phyloP scores from a whole-genome alignment of 140 eudicot genomes.

The Stevia rebaudiana region DNA sequence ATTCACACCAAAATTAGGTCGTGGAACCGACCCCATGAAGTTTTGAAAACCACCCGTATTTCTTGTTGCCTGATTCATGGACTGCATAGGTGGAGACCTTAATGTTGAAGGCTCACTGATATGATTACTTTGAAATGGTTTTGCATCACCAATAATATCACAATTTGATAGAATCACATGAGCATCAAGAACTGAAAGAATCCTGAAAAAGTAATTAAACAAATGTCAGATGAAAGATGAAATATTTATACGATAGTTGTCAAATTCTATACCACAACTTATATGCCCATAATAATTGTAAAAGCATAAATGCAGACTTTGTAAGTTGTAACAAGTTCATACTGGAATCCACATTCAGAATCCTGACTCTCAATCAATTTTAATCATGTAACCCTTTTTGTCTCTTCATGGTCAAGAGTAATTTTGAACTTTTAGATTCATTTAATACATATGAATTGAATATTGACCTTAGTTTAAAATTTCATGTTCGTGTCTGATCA shows the following conservation, averaged over 20 bases:
- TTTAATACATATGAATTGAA: background rate
- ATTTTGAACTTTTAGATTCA: background rate
- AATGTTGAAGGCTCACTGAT: conserved; percentile 29
- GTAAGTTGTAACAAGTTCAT: background rate
- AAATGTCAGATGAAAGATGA: conserved; percentile 16
- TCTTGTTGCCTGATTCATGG: conserved; percentile 37
- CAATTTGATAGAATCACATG: conserved; percentile 40
- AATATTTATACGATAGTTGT: background rate
- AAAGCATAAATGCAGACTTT: background rate
- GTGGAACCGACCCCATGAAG: conserved; percentile 25
- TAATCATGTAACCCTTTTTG: background rate
- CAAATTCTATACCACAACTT: background rate
- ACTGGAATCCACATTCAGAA: background rate
- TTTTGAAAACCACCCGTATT: conserved; percentile 29
- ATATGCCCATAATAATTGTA: background rate
- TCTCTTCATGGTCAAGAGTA: background rate
- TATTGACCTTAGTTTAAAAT: background rate
- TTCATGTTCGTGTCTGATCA: background rate
- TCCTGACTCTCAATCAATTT: background rate
- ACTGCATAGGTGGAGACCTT: conserved; percentile 31
- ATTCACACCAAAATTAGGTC: conserved; percentile 28
- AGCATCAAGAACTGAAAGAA: conserved; percentile 41
- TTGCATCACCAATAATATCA: conserved; percentile 65
- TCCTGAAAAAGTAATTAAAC: conserved; percentile 43
- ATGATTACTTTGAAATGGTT: conserved; percentile 16